Conservation (phyloP, 2,329 filamentous ascomycete species). For the Rhynchosporium graminicola region DNA sequence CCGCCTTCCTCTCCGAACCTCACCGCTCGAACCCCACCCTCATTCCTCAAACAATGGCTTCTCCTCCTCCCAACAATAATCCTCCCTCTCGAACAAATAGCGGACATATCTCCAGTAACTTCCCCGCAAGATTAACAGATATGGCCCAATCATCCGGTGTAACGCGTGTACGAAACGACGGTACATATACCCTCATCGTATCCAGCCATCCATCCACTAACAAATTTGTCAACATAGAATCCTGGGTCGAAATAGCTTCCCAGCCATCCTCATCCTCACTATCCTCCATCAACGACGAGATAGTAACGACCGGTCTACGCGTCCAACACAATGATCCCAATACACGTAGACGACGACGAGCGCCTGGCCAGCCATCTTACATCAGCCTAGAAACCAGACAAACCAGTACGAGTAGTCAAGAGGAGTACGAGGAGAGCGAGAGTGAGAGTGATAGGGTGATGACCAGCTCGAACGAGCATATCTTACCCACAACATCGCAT, state of each 20-base stretch:
- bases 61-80: conserved; percentile 20
- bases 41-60: conserved; percentile 13
- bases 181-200: conserved; percentile 22
- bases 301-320: conserved; percentile 83
- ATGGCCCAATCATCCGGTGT: conserved; percentile 23
- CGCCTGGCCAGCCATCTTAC: conserved; percentile 42
- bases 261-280: conserved; percentile 92
- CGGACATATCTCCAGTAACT: conserved; percentile 12
- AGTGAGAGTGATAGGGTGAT: conserved; percentile 76
- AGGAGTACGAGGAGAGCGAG: conserved; percentile 93
- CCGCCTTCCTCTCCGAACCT: conserved; percentile 13
- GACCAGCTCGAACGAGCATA: conserved; percentile 60
- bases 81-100: conserved; percentile 12
- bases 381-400: conserved; percentile 43
- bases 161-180: conserved; percentile 36
- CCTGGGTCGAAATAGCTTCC: conserved; percentile 93
- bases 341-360: conserved; percentile 58
- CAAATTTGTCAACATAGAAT: conserved; percentile 60
- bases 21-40: conserved; percentile 24
- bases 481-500: conserved; percentile 37
- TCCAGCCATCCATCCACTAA: background rate
- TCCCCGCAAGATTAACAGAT: conserved; percentile 6
- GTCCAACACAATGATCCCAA: conserved; percentile 65
- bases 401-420: conserved; percentile 73
- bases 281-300: conserved; percentile 82